phyloP scores from a whole-genome alignment of 768 basidiomycete species.

The Boletus rubescentipes region DNA sequence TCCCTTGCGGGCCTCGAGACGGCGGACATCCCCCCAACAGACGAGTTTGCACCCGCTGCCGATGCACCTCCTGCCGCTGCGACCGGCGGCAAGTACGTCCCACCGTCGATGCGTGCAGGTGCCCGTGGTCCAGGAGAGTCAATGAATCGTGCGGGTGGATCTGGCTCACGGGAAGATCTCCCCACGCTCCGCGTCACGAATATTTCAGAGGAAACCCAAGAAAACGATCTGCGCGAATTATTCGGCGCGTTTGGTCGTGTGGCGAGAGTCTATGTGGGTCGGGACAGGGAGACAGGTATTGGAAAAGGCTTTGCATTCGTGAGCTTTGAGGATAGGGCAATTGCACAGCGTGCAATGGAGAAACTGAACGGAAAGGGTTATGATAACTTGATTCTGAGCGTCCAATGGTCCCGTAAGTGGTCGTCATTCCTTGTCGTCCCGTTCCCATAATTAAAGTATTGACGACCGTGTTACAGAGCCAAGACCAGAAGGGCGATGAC shows the following conservation, averaged over 20 bases:
- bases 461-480: constrained; percentile 34
- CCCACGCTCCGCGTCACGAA: constrained; percentile 98
- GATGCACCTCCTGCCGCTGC: constrained; percentile 33
- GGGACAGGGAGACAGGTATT: constrained; percentile 90
- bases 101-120: constrained; percentile 85
- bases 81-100: constrained; percentile 83
- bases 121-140: constrained; percentile 71
- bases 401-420: constrained; percentile 63
- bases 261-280: constrained; percentile 88
- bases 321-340: constrained; percentile 80
- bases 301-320: constrained; percentile 99
- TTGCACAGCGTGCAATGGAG: constrained; percentile 86
- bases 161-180: constrained; percentile 78
- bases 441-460: not conserved
- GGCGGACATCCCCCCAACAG: constrained; percentile 41
- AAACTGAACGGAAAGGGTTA: constrained; percentile 92
- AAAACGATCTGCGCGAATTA: constrained; percentile 89
- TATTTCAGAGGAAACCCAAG: constrained; percentile 92
- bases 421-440: not conserved
- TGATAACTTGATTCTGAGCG: constrained; percentile 81
- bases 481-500: constrained; percentile 41
- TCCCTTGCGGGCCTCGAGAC: constrained; percentile 76
- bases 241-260: constrained; percentile 86
- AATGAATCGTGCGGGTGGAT: constrained; percentile 49
- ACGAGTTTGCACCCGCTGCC: constrained; percentile 37